A percentile compares a stretch with the other conserved stretches of the same genome.
These are phyloP conservation scores for Davidsoniella eucalypti DNA, from an alignment of 2,329 filamentous ascomycete genomes.

Conservation along the genomic window DNA sequence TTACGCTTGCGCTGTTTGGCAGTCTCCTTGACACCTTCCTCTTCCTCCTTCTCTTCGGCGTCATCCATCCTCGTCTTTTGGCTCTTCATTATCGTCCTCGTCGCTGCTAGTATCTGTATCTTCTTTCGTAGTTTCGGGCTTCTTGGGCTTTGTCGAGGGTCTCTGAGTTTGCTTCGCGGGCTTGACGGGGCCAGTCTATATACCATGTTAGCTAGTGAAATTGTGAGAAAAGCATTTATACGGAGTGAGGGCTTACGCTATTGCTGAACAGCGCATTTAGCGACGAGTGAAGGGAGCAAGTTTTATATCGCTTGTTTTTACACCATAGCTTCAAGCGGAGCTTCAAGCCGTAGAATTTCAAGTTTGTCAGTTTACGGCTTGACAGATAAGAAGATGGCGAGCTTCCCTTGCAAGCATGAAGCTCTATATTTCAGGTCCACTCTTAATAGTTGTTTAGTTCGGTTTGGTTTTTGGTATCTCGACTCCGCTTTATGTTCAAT, in stretches of 20 bases:
- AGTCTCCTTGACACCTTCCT: constrained; percentile 23
- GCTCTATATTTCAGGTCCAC: too few species aligned
- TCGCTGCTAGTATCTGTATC: constrained; percentile 18
- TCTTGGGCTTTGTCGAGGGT: constrained; percentile 19
- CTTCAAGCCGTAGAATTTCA: too few species aligned
- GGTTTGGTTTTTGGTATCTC: too few species aligned
- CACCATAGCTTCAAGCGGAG: too few species aligned
- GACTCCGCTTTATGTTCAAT: too few species aligned
- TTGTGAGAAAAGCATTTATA: not conserved
- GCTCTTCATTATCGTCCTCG: constrained; percentile 17
- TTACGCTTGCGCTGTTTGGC: constrained; percentile 46
- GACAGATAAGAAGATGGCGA: too few species aligned
- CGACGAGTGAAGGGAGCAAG: constrained; percentile 26
- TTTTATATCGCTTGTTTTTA: too few species aligned
- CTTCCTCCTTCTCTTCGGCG: constrained; percentile 19
- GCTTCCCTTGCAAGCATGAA: too few species aligned
- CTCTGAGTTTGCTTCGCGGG: constrained; percentile 22
- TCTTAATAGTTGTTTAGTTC: too few species aligned
- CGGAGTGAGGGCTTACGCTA: constrained; percentile 41
- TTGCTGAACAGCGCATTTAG: constrained; percentile 54
- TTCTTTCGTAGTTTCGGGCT: constrained; percentile 17
- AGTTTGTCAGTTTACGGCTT: too few species aligned
- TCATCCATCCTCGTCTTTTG: constrained; percentile 13
- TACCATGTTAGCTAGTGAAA: constrained; percentile 5
- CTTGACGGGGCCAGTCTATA: constrained; percentile 35